These are phyloP conservation scores for Ganoderma leucocontextum DNA, from an alignment of 1,284 basidiomycete genomes.

Conservation along the genomic window DNA sequence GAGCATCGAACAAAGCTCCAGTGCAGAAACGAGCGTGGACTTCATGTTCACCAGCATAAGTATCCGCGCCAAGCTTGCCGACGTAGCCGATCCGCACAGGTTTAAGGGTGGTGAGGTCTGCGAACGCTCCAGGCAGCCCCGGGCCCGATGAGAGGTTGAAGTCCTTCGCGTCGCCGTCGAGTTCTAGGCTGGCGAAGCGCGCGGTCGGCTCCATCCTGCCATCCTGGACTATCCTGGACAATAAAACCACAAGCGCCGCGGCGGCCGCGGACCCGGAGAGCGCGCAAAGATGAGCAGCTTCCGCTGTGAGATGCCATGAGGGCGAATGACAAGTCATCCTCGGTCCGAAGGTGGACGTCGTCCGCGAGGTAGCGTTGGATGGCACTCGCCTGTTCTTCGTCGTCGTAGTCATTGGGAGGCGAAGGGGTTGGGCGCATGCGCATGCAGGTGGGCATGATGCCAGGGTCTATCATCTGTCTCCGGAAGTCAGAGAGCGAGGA, in stretches of 20 bases:
- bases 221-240: not conserved
- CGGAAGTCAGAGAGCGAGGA: not conserved
- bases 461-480: not conserved
- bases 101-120: constrained; percentile 3
- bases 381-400: not conserved
- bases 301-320: not conserved
- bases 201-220: not conserved
- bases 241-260: not conserved
- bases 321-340: not conserved
- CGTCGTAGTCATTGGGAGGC: not conserved
- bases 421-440: not conserved
- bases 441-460: not conserved
- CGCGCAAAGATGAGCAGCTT: not conserved
- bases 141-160: constrained; percentile 1
- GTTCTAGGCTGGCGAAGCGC: not conserved
- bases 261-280: not conserved
- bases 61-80: not conserved
- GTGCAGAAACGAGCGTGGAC: not conserved
- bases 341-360: not conserved
- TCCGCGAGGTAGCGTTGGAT: not conserved
- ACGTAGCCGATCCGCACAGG: not conserved
- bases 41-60: constrained; percentile 12
- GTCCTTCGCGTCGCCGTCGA: not conserved
- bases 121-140: constrained; percentile 6
- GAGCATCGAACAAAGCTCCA: not conserved